Conservation (phyloP, 768 basidiomycete species). For the Xanthoconium purpureum region DNA sequence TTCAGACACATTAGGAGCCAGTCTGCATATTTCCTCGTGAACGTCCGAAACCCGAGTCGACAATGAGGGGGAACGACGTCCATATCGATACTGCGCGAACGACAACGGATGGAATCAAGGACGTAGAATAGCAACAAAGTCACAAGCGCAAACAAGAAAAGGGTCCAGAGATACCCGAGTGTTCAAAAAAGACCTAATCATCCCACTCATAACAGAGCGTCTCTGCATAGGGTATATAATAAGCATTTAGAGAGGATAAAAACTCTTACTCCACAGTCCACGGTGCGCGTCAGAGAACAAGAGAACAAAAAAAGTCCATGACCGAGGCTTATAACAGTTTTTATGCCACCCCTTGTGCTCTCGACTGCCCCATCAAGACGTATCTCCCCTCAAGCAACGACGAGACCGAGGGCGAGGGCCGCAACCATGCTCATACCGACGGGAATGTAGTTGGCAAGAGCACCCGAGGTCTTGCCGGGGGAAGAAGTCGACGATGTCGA, state of each 20-base stretch:
- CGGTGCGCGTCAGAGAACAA: background rate
- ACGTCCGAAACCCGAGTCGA: background rate
- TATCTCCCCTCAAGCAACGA: constrained; percentile 28
- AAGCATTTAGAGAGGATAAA: constrained; percentile 2
- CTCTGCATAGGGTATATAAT: constrained; percentile 19
- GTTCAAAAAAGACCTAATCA: background rate
- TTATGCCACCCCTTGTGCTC: background rate
- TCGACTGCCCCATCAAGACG: no score
- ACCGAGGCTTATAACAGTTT: background rate
- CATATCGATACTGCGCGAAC: background rate
- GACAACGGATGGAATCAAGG: constrained; percentile 1
- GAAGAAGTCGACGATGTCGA: constrained; percentile 17
- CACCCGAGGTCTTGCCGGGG: constrained; percentile 11
- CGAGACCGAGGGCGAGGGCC: constrained; percentile 25
- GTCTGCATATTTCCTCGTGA: no score
- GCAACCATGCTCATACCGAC: constrained; percentile 30
- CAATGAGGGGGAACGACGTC: background rate
- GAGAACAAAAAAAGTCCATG: background rate
- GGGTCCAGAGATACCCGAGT: background rate
- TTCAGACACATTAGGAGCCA: no score
- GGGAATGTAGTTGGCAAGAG: constrained; percentile 22
- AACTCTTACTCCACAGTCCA: background rate
- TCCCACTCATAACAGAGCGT: background rate
- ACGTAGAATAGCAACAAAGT: background rate
- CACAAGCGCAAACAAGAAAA: background rate